These are phyloP conservation scores for Agaricales sp. DNA, from an alignment of 1,284 basidiomycete species.

Conservation along the genomic window DNA sequence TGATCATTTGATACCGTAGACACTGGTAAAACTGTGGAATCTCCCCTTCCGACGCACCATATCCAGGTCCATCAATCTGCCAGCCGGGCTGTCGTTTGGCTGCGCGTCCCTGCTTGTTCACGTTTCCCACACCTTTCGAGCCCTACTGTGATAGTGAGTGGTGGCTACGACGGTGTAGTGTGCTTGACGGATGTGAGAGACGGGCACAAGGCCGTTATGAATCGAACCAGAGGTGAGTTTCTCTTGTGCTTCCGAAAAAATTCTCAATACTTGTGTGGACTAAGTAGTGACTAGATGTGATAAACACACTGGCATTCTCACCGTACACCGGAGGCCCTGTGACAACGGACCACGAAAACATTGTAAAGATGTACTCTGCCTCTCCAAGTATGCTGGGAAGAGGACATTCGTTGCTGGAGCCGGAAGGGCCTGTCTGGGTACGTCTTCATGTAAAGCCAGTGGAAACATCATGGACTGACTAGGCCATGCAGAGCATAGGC, in stretches of 20 bases:
- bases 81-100: slow-evolving; percentile 64
- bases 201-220: slow-evolving; percentile 49
- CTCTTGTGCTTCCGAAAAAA: neutral
- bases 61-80: slow-evolving; percentile 69
- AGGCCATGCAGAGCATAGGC: slow-evolving; percentile 51
- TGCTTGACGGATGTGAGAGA: slow-evolving; percentile 69
- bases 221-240: slow-evolving; percentile 58
- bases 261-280: neutral
- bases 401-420: slow-evolving; percentile 62
- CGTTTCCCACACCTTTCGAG: slow-evolving; percentile 22
- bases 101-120: slow-evolving; percentile 44
- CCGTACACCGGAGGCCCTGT: slow-evolving; percentile 55
- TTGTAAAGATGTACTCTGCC: slow-evolving; percentile 61
- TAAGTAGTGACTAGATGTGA: slow-evolving; percentile 41
- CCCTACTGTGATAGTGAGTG: slow-evolving; percentile 64
- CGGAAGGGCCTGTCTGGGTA: slow-evolving; percentile 76
- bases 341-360: slow-evolving; percentile 71
- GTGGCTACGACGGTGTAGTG: slow-evolving; percentile 70
- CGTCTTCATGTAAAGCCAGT: slow-evolving; percentile 12
- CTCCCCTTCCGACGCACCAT: slow-evolving; percentile 58
- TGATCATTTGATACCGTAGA: neutral
- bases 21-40: slow-evolving; percentile 21
- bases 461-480: too few relatives aligned
- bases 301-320: slow-evolving; percentile 56
- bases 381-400: slow-evolving; percentile 65